Conservation (phyloP, 1,284 basidiomycete species). For the Sporisorium reilianum region DNA sequence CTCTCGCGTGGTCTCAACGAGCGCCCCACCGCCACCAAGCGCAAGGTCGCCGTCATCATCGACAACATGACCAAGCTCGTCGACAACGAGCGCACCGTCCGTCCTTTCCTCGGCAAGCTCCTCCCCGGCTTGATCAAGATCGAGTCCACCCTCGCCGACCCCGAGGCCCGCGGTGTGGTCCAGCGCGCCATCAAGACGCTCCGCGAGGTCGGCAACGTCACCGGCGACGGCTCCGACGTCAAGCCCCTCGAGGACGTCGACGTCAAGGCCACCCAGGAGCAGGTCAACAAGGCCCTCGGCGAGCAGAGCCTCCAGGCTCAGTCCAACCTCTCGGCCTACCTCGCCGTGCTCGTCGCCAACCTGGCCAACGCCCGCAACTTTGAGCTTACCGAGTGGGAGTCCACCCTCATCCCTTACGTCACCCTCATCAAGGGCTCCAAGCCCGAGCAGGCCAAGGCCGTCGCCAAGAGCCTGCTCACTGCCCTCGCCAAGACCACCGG, state of each 20-base stretch:
- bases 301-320: slow-evolving; percentile 57
- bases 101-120: slow-evolving; percentile 69
- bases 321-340: slow-evolving; percentile 59
- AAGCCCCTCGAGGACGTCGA: slow-evolving; percentile 68
- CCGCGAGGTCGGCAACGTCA: slow-evolving; percentile 66
- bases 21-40: slow-evolving; percentile 69
- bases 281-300: slow-evolving; percentile 61
- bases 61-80: slow-evolving; percentile 70
- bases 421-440: slow-evolving; percentile 64
- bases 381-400: slow-evolving; percentile 68
- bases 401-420: slow-evolving; percentile 65
- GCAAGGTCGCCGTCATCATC: slow-evolving; percentile 69
- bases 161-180: slow-evolving; percentile 67
- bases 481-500: slow-evolving; percentile 66
- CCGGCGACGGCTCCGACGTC: slow-evolving; percentile 67
- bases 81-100: slow-evolving; percentile 70
- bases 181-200: slow-evolving; percentile 69
- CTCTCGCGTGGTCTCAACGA: slow-evolving; percentile 87
- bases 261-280: slow-evolving; percentile 50
- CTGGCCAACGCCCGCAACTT: slow-evolving; percentile 69
- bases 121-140: slow-evolving; percentile 69
- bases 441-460: slow-evolving; percentile 58
- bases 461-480: slow-evolving; percentile 60
- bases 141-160: slow-evolving; percentile 68
- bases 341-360: slow-evolving; percentile 66